Percentiles rank a stretch among this genome's conserved stretches.
Conservation (phyloP, 2,329 filamentous ascomycete genomes). For the Diaporthe caulivora region DNA sequence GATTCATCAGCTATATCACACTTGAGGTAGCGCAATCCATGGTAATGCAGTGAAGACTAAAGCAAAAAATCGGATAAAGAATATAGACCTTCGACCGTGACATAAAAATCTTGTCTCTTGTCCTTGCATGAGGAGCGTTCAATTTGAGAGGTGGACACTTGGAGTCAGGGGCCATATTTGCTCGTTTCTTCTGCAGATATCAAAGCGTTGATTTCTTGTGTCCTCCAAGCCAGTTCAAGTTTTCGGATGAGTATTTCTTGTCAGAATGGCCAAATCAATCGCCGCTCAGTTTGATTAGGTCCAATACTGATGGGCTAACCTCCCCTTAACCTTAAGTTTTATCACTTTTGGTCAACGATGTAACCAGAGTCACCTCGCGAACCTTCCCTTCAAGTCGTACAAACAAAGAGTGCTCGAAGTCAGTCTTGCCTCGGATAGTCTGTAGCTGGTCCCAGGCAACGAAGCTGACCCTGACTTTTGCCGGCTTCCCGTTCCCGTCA, state of each 20-base stretch:
- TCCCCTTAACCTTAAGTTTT: conserved; percentile 1
- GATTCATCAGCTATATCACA: no score
- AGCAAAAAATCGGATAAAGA: no score
- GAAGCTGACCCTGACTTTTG: not conserved
- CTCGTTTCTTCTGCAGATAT: conserved; percentile 6
- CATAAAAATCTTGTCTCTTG: conserved; percentile 9
- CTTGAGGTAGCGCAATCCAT: no score
- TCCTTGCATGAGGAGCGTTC: conserved; percentile 1
- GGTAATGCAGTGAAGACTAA: no score
- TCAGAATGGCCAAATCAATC: conserved; percentile 8
- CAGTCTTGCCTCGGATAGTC: conserved; percentile 5
- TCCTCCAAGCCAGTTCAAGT: conserved; percentile 8
- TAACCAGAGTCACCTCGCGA: conserved; percentile 1
- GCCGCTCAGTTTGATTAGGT: conserved; percentile 6
- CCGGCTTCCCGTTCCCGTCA: conserved; percentile 6
- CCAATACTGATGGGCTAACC: not conserved
- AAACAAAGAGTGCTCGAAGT: not conserved
- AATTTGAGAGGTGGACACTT: conserved; percentile 2
- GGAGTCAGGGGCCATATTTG: conserved; percentile 9
- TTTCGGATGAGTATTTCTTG: conserved; percentile 3
- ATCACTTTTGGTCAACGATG: conserved; percentile 12
- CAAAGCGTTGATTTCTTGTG: not conserved
- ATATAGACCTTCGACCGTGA: conserved; percentile 10
- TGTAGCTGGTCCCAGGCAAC: not conserved
- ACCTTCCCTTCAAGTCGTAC: conserved; percentile 8